Evolutionary conservation across 1,139 yeast genomes (phyloP), one percentile per base, ranked within the genome.

Genomic region (Candida tetrigidarum): DNA sequence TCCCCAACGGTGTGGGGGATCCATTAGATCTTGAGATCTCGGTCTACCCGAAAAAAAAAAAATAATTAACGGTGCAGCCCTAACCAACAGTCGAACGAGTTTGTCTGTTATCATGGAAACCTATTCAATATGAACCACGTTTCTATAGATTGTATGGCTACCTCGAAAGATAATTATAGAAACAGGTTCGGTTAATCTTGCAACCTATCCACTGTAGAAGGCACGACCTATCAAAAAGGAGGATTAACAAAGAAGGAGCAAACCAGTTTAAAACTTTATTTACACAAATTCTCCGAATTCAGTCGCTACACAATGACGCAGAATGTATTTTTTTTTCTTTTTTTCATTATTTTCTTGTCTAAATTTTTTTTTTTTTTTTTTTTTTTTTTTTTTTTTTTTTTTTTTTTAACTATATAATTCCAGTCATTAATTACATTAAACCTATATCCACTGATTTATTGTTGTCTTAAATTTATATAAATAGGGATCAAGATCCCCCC

Each of bases 1-100:
- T 19, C 35, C 18, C 40, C 34, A 20, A 25, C 8, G 25, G 6
- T 19, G n/a, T 37, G 40, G 40, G 40, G 40, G 40, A 37, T 37
- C 40, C 27, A 7, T 19, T 8, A 28, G 15, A 27, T 28, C 32
- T 37, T 10, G n/a, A 8, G 27, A 16, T 37, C 34, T 28, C 11
- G n/a, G 6, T 4, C 20, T 27, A 8, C 5, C 16, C 16, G 22
- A 25, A 23, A 4, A 14, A 14, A 27, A 26, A n/a, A 18, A 19
- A 7, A 26, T n/a, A 18, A 10, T 8, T 6, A 18, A 11, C 6
- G 25, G 25, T 22, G 25, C 25, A 22, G 6, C 25, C 9, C 25
- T 10, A 22, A 10, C 25, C 25, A 22, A 7, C 25, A 10, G 25
- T 22, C 9, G 9, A 22, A 7, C 25, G 25, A 22, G 25, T 10